Conservation (phyloP, 306 rosid genomes). For the Albizia julibrissin region DNA sequence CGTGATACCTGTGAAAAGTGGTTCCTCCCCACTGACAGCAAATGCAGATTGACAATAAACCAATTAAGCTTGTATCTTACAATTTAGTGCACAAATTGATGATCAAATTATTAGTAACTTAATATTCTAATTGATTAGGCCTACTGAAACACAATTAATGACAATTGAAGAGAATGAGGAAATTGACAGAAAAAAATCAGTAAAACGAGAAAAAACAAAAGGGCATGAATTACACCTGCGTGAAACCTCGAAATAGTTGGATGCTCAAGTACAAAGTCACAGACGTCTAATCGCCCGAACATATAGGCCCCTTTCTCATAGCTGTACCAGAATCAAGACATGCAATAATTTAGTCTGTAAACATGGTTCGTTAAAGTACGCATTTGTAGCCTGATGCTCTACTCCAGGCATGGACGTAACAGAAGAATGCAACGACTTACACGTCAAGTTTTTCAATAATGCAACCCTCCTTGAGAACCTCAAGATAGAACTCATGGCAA, state of each 20-base stretch:
- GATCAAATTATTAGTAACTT: neutral
- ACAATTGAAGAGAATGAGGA: conserved; percentile 7
- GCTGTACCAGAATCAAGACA: conserved; percentile 36
- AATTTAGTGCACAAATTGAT: neutral
- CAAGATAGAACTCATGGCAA: conserved; percentile 69
- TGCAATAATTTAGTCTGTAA: neutral
- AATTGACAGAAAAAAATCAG: neutral
- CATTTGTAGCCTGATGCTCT: neutral
- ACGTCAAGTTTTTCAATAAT: conserved; percentile 63
- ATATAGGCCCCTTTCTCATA: conserved; percentile 85
- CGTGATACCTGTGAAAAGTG: neutral
- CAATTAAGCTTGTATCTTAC: neutral
- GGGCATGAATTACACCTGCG: conserved; percentile 53
- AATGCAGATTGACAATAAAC: neutral
- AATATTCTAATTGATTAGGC: neutral
- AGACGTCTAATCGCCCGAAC: conserved; percentile 92
- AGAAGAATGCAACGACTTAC: conserved; percentile 29
- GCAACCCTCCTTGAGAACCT: conserved; percentile 85
- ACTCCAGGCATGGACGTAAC: neutral
- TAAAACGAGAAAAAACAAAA: neutral
- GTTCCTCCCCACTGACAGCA: neutral
- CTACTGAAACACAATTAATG: neutral
- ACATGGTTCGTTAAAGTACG: neutral
- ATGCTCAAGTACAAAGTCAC: conserved; percentile 88
- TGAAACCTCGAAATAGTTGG: conserved; percentile 90